These are phyloP conservation scores for Coemansia sp. DNA, from an alignment of 192 early-diverging fungal species.

Conservation along the genomic window DNA sequence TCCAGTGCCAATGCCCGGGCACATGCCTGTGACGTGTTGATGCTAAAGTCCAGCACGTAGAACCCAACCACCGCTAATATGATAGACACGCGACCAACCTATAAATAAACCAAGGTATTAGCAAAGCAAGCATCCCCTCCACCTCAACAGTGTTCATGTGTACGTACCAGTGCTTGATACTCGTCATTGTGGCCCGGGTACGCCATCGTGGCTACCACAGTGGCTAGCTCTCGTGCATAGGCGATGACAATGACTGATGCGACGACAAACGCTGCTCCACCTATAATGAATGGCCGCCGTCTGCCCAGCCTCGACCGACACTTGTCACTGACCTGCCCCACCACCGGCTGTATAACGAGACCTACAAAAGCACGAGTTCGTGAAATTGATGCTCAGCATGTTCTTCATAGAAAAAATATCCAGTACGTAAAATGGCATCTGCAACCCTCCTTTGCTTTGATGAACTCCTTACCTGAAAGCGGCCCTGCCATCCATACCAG, in stretches of 20 bases:
- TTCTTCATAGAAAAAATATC: not conserved
- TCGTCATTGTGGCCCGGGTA: not conserved
- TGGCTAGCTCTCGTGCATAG: slow-evolving; percentile 42
- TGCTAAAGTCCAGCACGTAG: slow-evolving; percentile 88
- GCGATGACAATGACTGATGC: slow-evolving; percentile 38
- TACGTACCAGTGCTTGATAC: slow-evolving; percentile 23
- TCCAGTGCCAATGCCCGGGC: slow-evolving; percentile 87
- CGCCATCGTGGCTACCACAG: slow-evolving; percentile 7
- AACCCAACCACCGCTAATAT: slow-evolving; percentile 80
- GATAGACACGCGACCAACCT: slow-evolving; percentile 58
- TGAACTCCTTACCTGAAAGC: slow-evolving; percentile 58
- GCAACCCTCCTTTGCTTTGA: not conserved
- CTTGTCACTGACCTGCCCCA: slow-evolving; percentile 81
- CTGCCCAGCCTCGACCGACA: slow-evolving; percentile 67
- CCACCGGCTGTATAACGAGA: slow-evolving; percentile 74
- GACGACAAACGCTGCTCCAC: slow-evolving; percentile 58
- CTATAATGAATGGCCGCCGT: slow-evolving; percentile 82
- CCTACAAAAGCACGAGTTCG: slow-evolving; percentile 16
- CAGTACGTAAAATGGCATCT: not conserved
- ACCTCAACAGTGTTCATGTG: too few species aligned
- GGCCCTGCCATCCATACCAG: slow-evolving; percentile 95
- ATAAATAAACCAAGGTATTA: not conserved
- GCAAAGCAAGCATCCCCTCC: not conserved
- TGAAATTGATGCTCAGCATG: too few species aligned
- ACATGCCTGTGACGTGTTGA: slow-evolving; percentile 86